Conservation (phyloP, 148 eudicot species). For the Fagopyrum tataricum region DNA sequence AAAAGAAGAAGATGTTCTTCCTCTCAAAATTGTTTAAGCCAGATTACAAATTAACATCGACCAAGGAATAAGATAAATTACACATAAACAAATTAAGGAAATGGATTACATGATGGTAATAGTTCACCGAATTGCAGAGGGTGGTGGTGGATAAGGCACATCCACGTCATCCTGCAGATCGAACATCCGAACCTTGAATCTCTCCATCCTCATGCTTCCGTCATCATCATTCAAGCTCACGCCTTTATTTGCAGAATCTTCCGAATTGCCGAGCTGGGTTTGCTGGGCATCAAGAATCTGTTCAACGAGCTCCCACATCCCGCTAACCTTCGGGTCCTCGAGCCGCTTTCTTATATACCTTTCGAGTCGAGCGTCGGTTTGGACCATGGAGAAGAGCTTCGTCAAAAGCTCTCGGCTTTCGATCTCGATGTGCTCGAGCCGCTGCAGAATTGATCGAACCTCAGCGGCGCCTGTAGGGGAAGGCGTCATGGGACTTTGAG, state of each 20-base stretch:
- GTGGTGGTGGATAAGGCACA: no score
- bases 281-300: background rate
- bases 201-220: background rate
- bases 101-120: no score
- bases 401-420: slow-evolving; percentile 11
- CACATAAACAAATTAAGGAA: no score
- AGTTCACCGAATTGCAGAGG: no score
- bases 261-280: background rate
- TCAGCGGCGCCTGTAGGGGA: slow-evolving; percentile 9
- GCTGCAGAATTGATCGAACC: background rate
- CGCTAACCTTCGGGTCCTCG: slow-evolving; percentile 10
- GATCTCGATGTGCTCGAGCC: background rate
- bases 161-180: background rate
- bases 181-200: slow-evolving; percentile 1
- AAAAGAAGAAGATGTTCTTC: no score
- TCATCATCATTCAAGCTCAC: background rate
- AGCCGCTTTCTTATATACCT: slow-evolving; percentile 2
- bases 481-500: background rate
- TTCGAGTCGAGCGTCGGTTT: slow-evolving; percentile 3
- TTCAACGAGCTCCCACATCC: slow-evolving; percentile 14
- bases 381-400: slow-evolving; percentile 7
- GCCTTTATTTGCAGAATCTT: background rate
- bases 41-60: no score
- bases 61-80: no score
- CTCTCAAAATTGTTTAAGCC: no score